Percentiles rank a stretch among this genome's conserved stretches.
phyloP scores from a whole-genome alignment of 2,329 filamentous ascomycete species.

The Cyphellophora europaea region DNA sequence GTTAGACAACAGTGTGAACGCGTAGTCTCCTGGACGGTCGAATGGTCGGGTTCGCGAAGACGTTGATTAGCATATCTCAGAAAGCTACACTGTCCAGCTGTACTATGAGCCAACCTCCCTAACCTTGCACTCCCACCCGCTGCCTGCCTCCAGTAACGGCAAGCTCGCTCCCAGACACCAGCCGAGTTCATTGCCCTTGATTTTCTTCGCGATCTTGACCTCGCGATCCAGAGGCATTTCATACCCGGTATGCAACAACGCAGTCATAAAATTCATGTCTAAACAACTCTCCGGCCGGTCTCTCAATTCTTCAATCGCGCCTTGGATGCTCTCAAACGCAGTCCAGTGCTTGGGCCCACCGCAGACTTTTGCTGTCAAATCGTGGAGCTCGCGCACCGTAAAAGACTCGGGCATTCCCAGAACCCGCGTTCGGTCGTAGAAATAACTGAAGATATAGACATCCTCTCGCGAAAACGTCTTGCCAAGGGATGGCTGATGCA shows the following conservation, averaged over 20 bases:
- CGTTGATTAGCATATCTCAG: too few species aligned
- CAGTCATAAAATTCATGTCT: conserved; percentile 94
- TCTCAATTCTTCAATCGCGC: conserved; percentile 68
- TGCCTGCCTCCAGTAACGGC: conserved; percentile 69
- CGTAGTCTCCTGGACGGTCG: too few species aligned
- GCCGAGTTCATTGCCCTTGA: conserved; percentile 90
- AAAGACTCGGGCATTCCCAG: conserved; percentile 98
- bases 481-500: conserved; percentile 83
- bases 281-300: conserved; percentile 85
- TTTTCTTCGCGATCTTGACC: conserved; percentile 98
- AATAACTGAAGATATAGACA: conserved; percentile 95
- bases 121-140: conserved; percentile 85
- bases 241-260: conserved; percentile 86
- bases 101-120: too few species aligned
- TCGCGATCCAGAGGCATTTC: conserved; percentile 96
- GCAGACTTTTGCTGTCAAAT: conserved; percentile 78
- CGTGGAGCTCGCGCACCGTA: conserved; percentile 79
- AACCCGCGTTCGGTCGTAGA: conserved; percentile 87
- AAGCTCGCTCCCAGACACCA: conserved; percentile 97
- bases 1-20: too few species aligned
- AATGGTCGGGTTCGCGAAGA: too few species aligned
- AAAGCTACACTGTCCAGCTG: too few species aligned
- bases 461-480: conserved; percentile 91
- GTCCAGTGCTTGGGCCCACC: conserved; percentile 69
- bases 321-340: conserved; percentile 65